Evolutionary conservation across 2,329 filamentous ascomycete genomes (phyloP).

Genomic region (Diaporthe sp.): DNA sequence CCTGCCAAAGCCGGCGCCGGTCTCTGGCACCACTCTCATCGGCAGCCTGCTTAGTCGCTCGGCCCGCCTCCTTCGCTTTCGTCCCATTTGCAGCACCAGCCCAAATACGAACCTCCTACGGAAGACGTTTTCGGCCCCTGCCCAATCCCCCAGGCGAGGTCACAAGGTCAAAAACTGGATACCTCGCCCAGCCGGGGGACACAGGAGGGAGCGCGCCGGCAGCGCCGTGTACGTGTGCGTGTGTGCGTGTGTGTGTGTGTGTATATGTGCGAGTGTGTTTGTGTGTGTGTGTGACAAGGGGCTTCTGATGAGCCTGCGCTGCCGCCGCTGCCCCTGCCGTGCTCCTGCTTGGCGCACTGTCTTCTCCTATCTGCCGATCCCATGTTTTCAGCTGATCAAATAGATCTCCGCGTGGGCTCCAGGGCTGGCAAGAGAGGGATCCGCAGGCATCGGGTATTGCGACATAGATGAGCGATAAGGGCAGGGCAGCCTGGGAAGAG

Average conservation of each 20-base stretch:
- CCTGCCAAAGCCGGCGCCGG: not conserved
- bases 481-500: not conserved
- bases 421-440: not conserved
- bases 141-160: not conserved
- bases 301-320: not conserved
- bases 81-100: not conserved
- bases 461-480: conserved; percentile 5
- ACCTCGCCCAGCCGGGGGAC: not conserved
- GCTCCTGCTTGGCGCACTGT: conserved; percentile 11
- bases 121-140: not conserved
- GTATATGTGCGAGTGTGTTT: no score
- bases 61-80: not conserved
- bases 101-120: not conserved
- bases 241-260: not conserved
- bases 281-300: not conserved
- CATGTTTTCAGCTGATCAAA: not conserved
- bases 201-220: not conserved
- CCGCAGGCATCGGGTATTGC: not conserved
- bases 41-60: conserved; percentile 13
- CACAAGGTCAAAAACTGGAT: not conserved
- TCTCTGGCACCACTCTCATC: not conserved
- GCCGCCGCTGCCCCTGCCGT: not conserved
- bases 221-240: not conserved
- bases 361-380: conserved; percentile 5
- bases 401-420: conserved; percentile 3